Base-by-base conservation (phyloP, 495 filamentous ascomycete genomes). In the Hamigera avellanea region DNA sequence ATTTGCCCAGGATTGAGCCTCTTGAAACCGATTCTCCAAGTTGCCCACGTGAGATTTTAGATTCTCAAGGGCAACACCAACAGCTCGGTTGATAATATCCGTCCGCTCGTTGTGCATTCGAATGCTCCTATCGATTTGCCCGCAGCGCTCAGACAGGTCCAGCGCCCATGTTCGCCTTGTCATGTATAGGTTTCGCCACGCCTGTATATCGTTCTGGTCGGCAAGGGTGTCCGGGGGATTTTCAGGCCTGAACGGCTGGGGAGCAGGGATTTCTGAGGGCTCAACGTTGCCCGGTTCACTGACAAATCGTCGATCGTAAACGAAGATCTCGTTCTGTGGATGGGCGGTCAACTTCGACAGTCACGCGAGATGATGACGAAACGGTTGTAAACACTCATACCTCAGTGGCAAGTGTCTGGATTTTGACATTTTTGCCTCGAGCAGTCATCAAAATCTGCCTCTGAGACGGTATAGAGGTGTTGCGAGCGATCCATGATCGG, bases 141-240 rank as follows among this genome's bases (percentile, higher is more conserved):
- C 56, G 45, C 80, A 85, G 26, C 76, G 72, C 14, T 75, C 72
- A 2, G 78, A 66, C n/a, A 87, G 53, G 23, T 67, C 64, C 26
- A 73, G 44, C n/a, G 83, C 76, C 88, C 88, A 95, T 26, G 63
- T 69, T 36, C 73, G 70, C 18, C 86, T 74, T 15, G 75, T 64
- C 50, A 75, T 75, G 59, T 84, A 93, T 8, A 94, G 65, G 40
- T 77, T 75, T 50, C 82, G 81, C 84, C 86, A 94, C 70, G 81
- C 73, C 48, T 77, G 67, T 15, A 93, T 54, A 42, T 85, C 78
- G 39, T 77, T 80, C 34, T 80, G 71, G 44, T 84, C 72, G 12
- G 76, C 62, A 36, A 88, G 75, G 32, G 73, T 76, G 52, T 87
- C 83, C 25, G 87, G 86, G 9, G 83, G 73, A 32, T 59, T 66